Conservation (phyloP, 2,329 filamentous ascomycete species). For the Ilyonectria robusta region DNA sequence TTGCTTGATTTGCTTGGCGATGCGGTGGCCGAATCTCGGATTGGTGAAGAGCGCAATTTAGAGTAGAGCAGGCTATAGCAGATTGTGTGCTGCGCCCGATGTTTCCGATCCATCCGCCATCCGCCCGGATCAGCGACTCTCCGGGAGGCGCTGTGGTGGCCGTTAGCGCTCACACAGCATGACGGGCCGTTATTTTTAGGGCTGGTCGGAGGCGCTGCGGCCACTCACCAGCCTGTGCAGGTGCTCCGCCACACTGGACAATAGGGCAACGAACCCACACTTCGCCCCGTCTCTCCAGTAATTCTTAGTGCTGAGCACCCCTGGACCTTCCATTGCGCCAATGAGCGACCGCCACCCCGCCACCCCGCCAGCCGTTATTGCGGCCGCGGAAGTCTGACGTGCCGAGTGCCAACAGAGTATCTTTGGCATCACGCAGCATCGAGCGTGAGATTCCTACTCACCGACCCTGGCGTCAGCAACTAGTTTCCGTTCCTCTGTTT, state of each 20-base stretch:
- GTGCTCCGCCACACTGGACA: not conserved
- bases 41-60: not conserved
- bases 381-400: slow-evolving; percentile 8
- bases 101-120: not conserved
- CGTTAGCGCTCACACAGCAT: not conserved
- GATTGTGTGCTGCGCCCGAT: not conserved
- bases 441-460: not conserved
- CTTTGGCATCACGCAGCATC: not conserved
- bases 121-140: not conserved
- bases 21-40: too few species aligned
- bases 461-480: not conserved
- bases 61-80: not conserved
- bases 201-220: not conserved
- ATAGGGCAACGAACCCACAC: not conserved
- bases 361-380: not conserved
- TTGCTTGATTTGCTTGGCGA: too few species aligned
- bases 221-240: not conserved
- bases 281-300: not conserved
- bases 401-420: slow-evolving; percentile 7
- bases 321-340: not conserved
- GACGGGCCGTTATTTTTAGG: not conserved
- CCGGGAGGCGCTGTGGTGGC: not conserved
- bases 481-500: not conserved
- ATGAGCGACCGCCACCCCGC: not conserved
- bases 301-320: not conserved